phyloP scores from a whole-genome alignment of 2,329 filamentous ascomycete species.

The Aspergillus candidus region DNA sequence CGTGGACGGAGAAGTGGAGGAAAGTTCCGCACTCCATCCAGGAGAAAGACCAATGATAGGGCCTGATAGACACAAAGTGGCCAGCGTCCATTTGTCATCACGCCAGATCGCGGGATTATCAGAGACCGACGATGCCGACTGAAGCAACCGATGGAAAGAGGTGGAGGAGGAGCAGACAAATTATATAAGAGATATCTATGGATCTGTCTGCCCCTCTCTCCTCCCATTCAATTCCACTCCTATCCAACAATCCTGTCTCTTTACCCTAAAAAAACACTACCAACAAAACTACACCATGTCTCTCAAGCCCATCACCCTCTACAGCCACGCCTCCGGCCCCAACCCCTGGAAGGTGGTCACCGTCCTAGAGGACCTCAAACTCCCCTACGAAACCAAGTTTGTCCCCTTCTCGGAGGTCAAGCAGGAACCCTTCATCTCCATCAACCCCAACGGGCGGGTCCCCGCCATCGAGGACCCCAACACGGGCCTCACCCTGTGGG shows the following conservation, averaged over 20 bases:
- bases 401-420: conserved; percentile 23
- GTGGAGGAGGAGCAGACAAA: too few species aligned
- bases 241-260: neutral
- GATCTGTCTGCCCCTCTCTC: too few species aligned
- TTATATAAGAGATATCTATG: too few species aligned
- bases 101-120: too few species aligned
- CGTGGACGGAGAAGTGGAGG: too few species aligned
- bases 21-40: too few species aligned
- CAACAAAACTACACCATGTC: conserved; percentile 6
- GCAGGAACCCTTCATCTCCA: conserved; percentile 18
- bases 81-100: too few species aligned
- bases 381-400: conserved; percentile 25
- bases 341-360: conserved; percentile 29
- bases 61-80: too few species aligned
- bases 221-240: neutral
- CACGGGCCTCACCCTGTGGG: conserved; percentile 38
- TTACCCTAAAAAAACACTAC: neutral
- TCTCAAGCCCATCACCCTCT: conserved; percentile 14
- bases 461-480: conserved; percentile 34
- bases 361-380: conserved; percentile 25
- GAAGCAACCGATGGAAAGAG: too few species aligned
- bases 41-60: too few species aligned
- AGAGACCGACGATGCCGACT: too few species aligned
- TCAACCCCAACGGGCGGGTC: conserved; percentile 32
- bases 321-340: conserved; percentile 17